Percentiles rank a stretch among this genome's conserved stretches.
These are phyloP conservation scores for Lachancea dasiensis DNA, from an alignment of 805 yeast species.

Conservation along the genomic window DNA sequence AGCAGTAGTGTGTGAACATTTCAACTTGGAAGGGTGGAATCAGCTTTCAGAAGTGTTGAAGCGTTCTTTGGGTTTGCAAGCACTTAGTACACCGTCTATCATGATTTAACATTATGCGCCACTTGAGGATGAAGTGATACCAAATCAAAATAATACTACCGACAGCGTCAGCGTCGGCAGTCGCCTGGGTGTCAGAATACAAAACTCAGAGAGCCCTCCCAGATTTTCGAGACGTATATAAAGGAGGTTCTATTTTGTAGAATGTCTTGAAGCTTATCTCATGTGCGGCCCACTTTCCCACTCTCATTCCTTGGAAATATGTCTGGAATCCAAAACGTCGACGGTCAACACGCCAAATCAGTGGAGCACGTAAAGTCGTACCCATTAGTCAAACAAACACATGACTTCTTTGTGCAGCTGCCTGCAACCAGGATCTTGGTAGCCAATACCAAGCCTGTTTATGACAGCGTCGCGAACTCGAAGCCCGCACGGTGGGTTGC, in stretches of 20 bases:
- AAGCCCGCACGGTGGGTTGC: constrained; percentile 34
- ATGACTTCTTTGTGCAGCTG: constrained; percentile 30
- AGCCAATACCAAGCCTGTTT: constrained; percentile 31
- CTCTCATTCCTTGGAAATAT: no score
- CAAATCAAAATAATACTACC: no score
- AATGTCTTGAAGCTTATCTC: no score
- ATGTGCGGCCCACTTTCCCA: not conserved
- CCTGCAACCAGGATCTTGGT: constrained; percentile 35
- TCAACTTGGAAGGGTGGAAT: no score
- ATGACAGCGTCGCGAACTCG: constrained; percentile 27
- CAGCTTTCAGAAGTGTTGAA: no score
- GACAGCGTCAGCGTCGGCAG: constrained; percentile 6
- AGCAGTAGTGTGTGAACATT: no score
- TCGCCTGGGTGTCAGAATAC: no score
- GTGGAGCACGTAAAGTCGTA: constrained; percentile 41
- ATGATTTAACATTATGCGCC: not conserved
- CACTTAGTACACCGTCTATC: no score
- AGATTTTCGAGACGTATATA: no score
- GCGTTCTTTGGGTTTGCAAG: no score
- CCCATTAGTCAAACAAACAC: constrained; percentile 43
- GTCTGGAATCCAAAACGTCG: constrained; percentile 3
- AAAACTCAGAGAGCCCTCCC: no score
- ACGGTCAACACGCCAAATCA: constrained; percentile 24
- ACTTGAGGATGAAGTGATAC: not conserved
- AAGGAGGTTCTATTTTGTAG: no score